Evolutionary conservation across 2,329 filamentous ascomycete species (phyloP), one percentile per base, ranked within the genome.

Genomic region (Fusarium mexicanum): DNA sequence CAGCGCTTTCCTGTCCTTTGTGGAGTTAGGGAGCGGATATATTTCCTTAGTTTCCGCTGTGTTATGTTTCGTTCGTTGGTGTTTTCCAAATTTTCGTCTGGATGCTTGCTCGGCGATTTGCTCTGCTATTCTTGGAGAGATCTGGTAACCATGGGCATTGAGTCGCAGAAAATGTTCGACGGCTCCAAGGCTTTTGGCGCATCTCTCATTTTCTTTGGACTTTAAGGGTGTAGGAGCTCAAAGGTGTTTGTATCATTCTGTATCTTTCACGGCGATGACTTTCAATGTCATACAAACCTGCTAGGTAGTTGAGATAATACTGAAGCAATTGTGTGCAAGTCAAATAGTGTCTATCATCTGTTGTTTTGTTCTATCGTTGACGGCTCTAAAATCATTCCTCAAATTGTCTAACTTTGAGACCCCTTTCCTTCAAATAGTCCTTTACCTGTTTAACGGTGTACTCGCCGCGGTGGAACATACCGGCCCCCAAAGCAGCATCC

Each of bases 391-490:
- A 61, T 24, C 85, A 86, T 3, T 87, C 87, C 76, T 98, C 96
- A 79, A 93, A 94, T 66, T 91, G 89, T 72, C 96, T 89, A n/a
- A 98, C 92, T 65, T 94, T 82, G 66, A 98, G 86, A 0, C 94
- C 94, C 79, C 91, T 90, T 41, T 88, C 86, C 31, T 87, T 86
- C 67, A 99, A 83, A 79, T 93, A 89, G 67, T 97, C 92, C 84
- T 99, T 99, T 54, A 99, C 96, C 79, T 98, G 92, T 82, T 91
- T 92, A 22, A 99, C 96, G 0, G 95, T 98, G 83, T 96, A 99
- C 85, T 99, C 96, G 43, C 93, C 94, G 55, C 96, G 87, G 85
- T 99, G 96, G 84, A 99, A 99, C 92, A 99, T 99, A 61, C 96
- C 96, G 14, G 96, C 96, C 7, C 96, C 96, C 69, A 99, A 85